Evolutionary conservation across 73 alveolate species (phyloP).

Genomic region (Halteria grandinella): DNA sequence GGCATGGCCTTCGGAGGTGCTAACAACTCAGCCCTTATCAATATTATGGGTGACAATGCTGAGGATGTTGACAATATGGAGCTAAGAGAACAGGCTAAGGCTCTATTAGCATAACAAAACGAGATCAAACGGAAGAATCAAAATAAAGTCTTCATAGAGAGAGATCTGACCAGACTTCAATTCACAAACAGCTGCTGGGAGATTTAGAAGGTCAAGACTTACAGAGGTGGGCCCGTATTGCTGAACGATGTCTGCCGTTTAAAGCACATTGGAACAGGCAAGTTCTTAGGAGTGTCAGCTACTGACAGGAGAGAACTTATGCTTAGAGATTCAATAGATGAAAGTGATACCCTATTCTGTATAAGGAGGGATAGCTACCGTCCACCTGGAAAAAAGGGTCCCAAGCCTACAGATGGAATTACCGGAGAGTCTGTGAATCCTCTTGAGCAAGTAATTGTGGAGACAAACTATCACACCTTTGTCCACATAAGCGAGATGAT

Average conservation of each 20-base stretch:
- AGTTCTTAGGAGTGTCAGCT: constrained; percentile 31
- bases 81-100: too few relatives aligned
- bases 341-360: constrained; percentile 43
- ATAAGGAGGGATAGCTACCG: constrained; percentile 16
- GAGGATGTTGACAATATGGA: constrained; percentile 20
- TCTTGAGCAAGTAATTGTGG: constrained; percentile 8
- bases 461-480: constrained; percentile 6
- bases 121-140: constrained; percentile 14
- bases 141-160: constrained; percentile 28
- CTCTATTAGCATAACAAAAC: constrained; percentile 22
- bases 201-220: constrained; percentile 44
- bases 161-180: constrained; percentile 18
- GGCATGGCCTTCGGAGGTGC: too few relatives aligned
- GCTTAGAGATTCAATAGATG: constrained; percentile 25
- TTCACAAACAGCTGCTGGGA: constrained; percentile 65
- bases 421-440: background rate
- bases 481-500: constrained; percentile 40
- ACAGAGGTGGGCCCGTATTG: constrained; percentile 42
- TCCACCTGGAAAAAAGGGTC: background rate
- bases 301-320: constrained; percentile 47
- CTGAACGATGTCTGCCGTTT: constrained; percentile 20
- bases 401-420: background rate
- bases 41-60: too few relatives aligned
- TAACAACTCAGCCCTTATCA: too few relatives aligned
- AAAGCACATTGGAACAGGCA: constrained; percentile 59